A percentile compares a stretch with the other conserved stretches of the same genome.
Evolutionary conservation across 352 stramenopile species (phyloP).

Genomic region (Phytopythium mirpurense): DNA sequence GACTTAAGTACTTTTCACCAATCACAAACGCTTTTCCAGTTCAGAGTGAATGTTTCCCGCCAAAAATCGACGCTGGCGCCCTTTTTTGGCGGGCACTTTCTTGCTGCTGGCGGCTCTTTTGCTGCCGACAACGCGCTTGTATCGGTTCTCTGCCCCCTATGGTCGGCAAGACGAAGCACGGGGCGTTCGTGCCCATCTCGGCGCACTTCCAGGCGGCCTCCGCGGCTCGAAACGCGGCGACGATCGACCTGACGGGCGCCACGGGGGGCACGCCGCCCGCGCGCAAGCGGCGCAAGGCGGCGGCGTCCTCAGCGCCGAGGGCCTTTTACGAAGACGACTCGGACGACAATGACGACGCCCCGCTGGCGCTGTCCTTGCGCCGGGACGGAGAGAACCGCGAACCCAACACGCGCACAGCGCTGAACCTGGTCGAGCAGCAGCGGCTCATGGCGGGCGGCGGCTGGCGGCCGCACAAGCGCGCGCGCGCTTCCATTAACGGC

Average conservation of each 20-base stretch:
- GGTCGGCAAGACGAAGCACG: no score
- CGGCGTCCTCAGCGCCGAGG: not conserved
- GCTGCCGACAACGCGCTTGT: no score
- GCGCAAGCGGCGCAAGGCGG: conserved; percentile 6
- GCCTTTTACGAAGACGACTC: conserved; percentile 61
- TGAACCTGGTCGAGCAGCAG: conserved; percentile 8
- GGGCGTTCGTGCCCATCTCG: conserved; percentile 42
- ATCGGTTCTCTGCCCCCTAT: no score
- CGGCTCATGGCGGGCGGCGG: conserved; percentile 2
- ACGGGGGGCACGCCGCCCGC: conserved; percentile 3
- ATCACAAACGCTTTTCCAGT: no score
- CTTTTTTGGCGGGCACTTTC: no score
- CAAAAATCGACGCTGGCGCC: no score
- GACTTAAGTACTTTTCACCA: no score
- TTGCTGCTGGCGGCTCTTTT: no score
- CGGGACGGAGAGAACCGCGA: conserved; percentile 34
- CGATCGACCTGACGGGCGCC: conserved; percentile 43
- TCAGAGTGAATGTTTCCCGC: conserved; percentile 9
- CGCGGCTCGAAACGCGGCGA: conserved; percentile 12
- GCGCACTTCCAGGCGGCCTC: conserved; percentile 46
- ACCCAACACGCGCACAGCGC: conserved; percentile 32
- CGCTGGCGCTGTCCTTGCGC: no score
- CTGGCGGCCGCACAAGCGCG: conserved; percentile 12
- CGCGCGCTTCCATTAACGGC: not conserved
- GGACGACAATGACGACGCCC: conserved; percentile 25